These are phyloP conservation scores for Colletotrichum sublineola DNA, from an alignment of 2,329 filamentous ascomycete species.

Conservation along the genomic window DNA sequence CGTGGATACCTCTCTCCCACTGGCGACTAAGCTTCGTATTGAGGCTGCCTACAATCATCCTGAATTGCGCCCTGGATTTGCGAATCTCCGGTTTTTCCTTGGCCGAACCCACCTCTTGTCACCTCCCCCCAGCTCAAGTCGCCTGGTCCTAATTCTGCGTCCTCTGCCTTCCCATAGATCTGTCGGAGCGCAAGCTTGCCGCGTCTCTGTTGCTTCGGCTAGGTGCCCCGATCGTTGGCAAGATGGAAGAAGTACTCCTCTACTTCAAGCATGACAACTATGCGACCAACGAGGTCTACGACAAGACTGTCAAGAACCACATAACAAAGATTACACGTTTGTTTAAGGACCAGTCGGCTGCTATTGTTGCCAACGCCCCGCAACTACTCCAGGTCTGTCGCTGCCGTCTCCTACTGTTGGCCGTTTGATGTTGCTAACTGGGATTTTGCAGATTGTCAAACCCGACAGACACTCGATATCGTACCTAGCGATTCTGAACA, in stretches of 20 bases:
- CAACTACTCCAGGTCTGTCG: constrained; percentile 58
- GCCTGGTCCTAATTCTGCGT: neutral
- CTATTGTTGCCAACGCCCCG: constrained; percentile 52
- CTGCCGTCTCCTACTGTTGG: constrained; percentile 2
- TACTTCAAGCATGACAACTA: constrained; percentile 55
- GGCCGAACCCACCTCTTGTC: neutral
- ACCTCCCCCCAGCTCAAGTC: neutral
- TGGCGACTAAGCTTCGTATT: constrained; percentile 23
- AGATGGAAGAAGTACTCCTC: constrained; percentile 55
- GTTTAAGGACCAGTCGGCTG: constrained; percentile 50
- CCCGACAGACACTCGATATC: constrained; percentile 65
- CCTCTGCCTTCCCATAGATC: constrained; percentile 4
- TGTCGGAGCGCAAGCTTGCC: constrained; percentile 25
- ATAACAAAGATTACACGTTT: constrained; percentile 54
- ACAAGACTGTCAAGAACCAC: constrained; percentile 57
- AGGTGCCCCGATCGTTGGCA: constrained; percentile 29
- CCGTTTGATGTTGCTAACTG: constrained; percentile 17
- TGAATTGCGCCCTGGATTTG: neutral
- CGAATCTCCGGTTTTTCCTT: neutral
- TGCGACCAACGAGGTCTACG: constrained; percentile 53
- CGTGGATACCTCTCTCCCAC: neutral
- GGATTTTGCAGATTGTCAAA: constrained; percentile 57
- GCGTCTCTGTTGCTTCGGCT: constrained; percentile 12
- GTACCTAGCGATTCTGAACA: constrained; percentile 62
- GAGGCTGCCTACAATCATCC: constrained; percentile 24